phyloP scores from a whole-genome alignment of 2,329 filamentous ascomycete genomes.

The Aspergillus hiratsukae region DNA sequence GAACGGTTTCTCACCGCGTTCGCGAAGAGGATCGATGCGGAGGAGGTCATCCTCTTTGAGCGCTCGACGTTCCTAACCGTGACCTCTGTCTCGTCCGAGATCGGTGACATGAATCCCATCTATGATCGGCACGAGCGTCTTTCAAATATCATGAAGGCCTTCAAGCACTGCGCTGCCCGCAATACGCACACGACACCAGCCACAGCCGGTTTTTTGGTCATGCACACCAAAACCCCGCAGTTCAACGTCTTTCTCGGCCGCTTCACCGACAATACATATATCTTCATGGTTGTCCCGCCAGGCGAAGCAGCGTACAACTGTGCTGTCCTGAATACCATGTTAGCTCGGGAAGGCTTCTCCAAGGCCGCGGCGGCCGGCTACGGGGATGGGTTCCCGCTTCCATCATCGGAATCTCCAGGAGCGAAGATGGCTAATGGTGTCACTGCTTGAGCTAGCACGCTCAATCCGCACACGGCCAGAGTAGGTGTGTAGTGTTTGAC shows the following conservation, averaged over 20 bases:
- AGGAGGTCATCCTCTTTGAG: slow-evolving; percentile 93
- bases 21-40: slow-evolving; percentile 80
- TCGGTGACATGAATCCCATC: slow-evolving; percentile 76
- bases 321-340: slow-evolving; percentile 82
- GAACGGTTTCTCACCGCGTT: slow-evolving; percentile 80
- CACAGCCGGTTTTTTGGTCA: slow-evolving; percentile 41
- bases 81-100: slow-evolving; percentile 77
- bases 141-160: slow-evolving; percentile 96
- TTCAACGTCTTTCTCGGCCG: slow-evolving; percentile 95
- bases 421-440: slow-evolving; percentile 12
- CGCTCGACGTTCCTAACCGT: slow-evolving; percentile 93
- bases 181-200: slow-evolving; percentile 43
- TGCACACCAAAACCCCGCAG: slow-evolving; percentile 48
- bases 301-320: slow-evolving; percentile 89
- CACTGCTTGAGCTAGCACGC: neutral
- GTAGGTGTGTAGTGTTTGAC: neutral
- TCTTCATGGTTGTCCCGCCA: slow-evolving; percentile 85
- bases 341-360: slow-evolving; percentile 78
- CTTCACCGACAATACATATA: slow-evolving; percentile 95
- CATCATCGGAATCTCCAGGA: slow-evolving; percentile 27
- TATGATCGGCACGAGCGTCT: slow-evolving; percentile 91
- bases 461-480: neutral
- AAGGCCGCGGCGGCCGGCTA: slow-evolving; percentile 50
- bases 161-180: slow-evolving; percentile 70
- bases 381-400: slow-evolving; percentile 40